These are phyloP conservation scores for Taphrina populina DNA, from an alignment of 1,139 yeast genomes.

Conservation along the genomic window DNA sequence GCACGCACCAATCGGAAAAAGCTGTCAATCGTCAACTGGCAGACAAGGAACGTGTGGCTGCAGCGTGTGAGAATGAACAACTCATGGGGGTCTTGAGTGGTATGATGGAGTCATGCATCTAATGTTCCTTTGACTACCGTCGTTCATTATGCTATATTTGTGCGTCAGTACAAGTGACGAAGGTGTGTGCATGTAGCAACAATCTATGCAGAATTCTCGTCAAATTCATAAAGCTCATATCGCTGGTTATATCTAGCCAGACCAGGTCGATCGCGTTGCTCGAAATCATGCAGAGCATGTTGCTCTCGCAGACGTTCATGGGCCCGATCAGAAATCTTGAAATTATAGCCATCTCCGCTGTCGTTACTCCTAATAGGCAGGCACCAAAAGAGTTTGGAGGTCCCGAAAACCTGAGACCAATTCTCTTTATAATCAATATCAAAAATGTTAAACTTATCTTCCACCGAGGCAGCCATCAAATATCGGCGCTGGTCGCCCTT, in stretches of 20 bases:
- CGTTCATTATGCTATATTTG: too few species aligned
- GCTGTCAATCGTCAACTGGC: conserved; percentile 96
- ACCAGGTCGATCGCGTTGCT: neutral
- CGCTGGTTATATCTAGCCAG: neutral
- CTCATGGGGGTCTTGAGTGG: conserved; percentile 80
- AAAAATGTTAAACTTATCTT: conserved; percentile 60
- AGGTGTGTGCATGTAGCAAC: too few species aligned
- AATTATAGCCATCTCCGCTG: conserved; percentile 10
- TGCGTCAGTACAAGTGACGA: too few species aligned
- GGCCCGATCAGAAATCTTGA: conserved; percentile 17
- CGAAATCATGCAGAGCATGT: conserved; percentile 21
- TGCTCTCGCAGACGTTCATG: conserved; percentile 13
- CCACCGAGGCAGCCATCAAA: conserved; percentile 37
- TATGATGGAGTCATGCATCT: conserved; percentile 75
- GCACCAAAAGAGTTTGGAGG: conserved; percentile 62
- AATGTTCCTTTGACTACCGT: too few species aligned
- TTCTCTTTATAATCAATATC: conserved; percentile 66
- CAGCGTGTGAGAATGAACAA: conserved; percentile 97
- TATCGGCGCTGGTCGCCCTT: conserved; percentile 46
- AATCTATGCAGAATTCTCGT: conserved; percentile 4
- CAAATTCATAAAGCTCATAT: conserved; percentile 10
- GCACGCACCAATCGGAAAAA: conserved; percentile 91
- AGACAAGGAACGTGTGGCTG: conserved; percentile 96
- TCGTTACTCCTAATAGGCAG: conserved; percentile 53
- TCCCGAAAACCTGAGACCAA: conserved; percentile 74